phyloP scores from a whole-genome alignment of 495 filamentous ascomycete genomes.

The Aspergillus avenaceus region DNA sequence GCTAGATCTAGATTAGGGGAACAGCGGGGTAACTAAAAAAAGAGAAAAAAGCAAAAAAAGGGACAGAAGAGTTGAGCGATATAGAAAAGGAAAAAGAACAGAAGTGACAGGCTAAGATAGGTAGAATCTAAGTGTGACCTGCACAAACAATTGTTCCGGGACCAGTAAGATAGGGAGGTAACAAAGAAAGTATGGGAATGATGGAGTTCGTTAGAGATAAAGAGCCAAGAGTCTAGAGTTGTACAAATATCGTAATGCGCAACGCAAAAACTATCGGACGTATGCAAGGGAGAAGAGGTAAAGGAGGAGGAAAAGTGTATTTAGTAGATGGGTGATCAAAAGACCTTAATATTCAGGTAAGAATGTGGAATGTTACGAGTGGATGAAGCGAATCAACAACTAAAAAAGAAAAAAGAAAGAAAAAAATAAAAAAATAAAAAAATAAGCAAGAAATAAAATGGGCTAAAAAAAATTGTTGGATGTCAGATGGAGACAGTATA shows the following conservation, averaged over 20 bases:
- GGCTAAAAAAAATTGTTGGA: not conserved
- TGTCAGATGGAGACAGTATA: not conserved
- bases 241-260: not conserved
- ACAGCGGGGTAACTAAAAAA: not conserved
- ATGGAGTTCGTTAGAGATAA: not conserved
- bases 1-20: constrained; percentile 4
- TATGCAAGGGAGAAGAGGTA: not conserved
- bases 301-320: not conserved
- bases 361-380: not conserved
- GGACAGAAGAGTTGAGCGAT: constrained; percentile 5
- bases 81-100: constrained; percentile 1
- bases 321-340: not conserved
- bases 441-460: not conserved
- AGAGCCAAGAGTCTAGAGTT: not conserved
- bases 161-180: not conserved
- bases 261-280: not conserved
- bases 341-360: constrained; percentile 7
- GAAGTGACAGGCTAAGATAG: not conserved
- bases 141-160: no score
- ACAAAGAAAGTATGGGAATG: not conserved
- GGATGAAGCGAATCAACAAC: not conserved
- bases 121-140: not conserved
- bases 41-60: not conserved
- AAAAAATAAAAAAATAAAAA: not conserved
- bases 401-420: not conserved